Evolutionary conservation across 2,329 filamentous ascomycete species (phyloP).

Genomic region (Exophiala dermatitidis): DNA sequence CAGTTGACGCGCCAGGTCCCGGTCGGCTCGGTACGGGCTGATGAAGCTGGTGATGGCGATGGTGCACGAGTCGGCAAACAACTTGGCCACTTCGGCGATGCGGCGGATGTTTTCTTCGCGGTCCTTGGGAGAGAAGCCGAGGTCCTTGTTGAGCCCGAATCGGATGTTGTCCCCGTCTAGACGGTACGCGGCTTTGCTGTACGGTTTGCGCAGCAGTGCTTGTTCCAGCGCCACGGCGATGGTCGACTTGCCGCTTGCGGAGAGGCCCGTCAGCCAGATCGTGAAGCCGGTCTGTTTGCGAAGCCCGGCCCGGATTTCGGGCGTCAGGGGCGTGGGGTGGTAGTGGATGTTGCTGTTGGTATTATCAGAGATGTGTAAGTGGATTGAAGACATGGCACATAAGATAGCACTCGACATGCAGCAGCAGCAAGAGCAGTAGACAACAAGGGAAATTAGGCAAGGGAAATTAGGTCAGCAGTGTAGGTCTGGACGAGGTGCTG

Average conservation of each 20-base stretch:
- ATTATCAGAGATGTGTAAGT: not conserved
- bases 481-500: not conserved
- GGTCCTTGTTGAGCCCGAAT: conserved; percentile 95
- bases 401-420: not conserved
- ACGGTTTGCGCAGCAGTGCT: conserved; percentile 71
- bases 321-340: conserved; percentile 39
- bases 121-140: conserved; percentile 88
- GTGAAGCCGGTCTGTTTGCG: conserved; percentile 86
- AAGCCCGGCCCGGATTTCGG: conserved; percentile 35
- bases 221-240: conserved; percentile 95
- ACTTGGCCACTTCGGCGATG: conserved; percentile 92
- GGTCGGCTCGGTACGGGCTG: conserved; percentile 84
- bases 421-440: not conserved
- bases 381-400: not conserved
- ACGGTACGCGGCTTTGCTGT: conserved; percentile 72
- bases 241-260: conserved; percentile 93
- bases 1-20: conserved; percentile 70
- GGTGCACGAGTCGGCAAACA: conserved; percentile 84
- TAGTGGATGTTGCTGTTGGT: conserved; percentile 40
- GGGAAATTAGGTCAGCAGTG: not conserved
- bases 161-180: conserved; percentile 98
- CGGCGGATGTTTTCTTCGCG: conserved; percentile 96
- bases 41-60: conserved; percentile 95
- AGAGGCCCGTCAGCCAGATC: conserved; percentile 96
- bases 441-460: not conserved